phyloP scores from a whole-genome alignment of 495 filamentous ascomycete species.

The Podospora tetraspora region DNA sequence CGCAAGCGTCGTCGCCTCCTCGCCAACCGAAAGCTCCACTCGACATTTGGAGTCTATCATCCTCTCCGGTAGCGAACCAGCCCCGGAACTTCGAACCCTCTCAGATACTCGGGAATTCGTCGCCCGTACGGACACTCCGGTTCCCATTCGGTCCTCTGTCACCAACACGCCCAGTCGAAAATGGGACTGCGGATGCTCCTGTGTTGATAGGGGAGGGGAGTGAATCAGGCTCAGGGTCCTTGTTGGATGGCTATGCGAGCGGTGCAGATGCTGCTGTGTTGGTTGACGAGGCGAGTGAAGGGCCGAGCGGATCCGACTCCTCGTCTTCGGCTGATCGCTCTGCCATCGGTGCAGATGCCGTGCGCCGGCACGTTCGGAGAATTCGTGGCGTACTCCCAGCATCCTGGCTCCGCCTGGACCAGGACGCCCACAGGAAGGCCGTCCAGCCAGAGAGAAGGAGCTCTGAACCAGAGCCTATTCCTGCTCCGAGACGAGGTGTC shows the following conservation, averaged over 20 bases:
- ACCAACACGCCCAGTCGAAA: not conserved
- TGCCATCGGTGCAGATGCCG: constrained; percentile 41
- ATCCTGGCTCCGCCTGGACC: constrained; percentile 78
- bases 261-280: constrained; percentile 11
- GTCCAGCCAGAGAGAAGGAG: constrained; percentile 35
- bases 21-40: constrained; percentile 14
- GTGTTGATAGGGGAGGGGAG: constrained; percentile 17
- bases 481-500: constrained; percentile 48
- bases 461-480: constrained; percentile 30
- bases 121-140: not conserved
- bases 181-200: constrained; percentile 7
- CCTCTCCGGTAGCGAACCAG: constrained; percentile 17
- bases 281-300: constrained; percentile 15
- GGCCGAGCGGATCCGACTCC: constrained; percentile 16
- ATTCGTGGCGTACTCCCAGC: constrained; percentile 82
- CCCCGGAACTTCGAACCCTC: constrained; percentile 5
- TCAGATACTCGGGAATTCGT: constrained; percentile 8
- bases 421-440: constrained; percentile 29
- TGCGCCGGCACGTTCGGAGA: constrained; percentile 41
- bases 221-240: not conserved
- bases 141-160: not conserved
- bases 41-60: constrained; percentile 19
- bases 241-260: not conserved
- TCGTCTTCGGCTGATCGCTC: constrained; percentile 16
- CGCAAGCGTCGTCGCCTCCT: constrained; percentile 20